These are phyloP conservation scores for Amanita inopinata DNA, from an alignment of 768 basidiomycete genomes.

Conservation along the genomic window DNA sequence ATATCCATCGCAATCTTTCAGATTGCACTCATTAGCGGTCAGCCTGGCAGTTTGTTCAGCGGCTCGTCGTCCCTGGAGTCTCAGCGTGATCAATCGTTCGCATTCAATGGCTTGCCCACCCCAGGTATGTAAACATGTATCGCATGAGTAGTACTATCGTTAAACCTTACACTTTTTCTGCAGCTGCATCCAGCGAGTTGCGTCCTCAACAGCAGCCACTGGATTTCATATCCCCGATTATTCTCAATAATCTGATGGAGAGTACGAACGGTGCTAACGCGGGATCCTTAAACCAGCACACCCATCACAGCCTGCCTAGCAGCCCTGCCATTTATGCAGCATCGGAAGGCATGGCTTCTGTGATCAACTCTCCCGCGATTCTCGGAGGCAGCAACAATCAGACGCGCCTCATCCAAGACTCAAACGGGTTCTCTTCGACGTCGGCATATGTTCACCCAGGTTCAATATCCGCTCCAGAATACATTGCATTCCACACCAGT, in stretches of 20 bases:
- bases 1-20: constrained; percentile 17
- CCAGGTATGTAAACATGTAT: constrained; percentile 42
- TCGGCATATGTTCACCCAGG: constrained; percentile 16
- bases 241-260: background rate
- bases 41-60: constrained; percentile 26
- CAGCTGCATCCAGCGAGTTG: constrained; percentile 15
- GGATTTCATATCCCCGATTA: constrained; percentile 8
- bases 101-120: constrained; percentile 52
- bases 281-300: background rate
- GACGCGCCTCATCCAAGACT: constrained; percentile 6
- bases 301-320: constrained; percentile 2
- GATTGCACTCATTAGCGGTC: constrained; percentile 63
- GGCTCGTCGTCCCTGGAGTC: constrained; percentile 22
- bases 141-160: constrained; percentile 11
- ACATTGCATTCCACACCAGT: constrained; percentile 55
- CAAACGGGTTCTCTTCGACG: constrained; percentile 21
- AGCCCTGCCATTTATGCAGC: constrained; percentile 1
- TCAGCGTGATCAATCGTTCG: constrained; percentile 20
- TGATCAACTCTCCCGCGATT: constrained; percentile 2
- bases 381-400: constrained; percentile 4
- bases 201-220: constrained; percentile 11
- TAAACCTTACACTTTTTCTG: constrained; percentile 9
- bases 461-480: constrained; percentile 59
- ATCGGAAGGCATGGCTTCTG: background rate
- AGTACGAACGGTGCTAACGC: background rate